These are phyloP conservation scores for Penicillium chermesinum DNA, from an alignment of 495 filamentous ascomycete genomes.

Conservation along the genomic window DNA sequence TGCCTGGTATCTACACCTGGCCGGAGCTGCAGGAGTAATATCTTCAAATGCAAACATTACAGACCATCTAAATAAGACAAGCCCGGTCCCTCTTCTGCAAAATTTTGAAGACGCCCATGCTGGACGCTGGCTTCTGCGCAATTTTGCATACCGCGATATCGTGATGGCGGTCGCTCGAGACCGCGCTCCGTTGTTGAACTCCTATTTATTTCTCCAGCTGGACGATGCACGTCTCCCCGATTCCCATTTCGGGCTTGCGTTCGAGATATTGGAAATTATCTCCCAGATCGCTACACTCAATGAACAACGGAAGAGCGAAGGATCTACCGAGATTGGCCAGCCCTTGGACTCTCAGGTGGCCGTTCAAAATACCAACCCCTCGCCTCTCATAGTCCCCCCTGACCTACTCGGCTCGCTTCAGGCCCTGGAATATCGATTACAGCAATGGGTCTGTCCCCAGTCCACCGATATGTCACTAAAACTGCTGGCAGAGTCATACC, in stretches of 20 bases:
- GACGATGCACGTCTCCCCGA: constrained; percentile 6
- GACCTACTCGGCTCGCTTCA: background rate
- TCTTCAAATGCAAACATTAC: constrained; percentile 1
- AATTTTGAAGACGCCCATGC: constrained; percentile 8
- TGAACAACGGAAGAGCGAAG: background rate
- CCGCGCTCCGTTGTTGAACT: constrained; percentile 5
- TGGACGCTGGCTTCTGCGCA: constrained; percentile 10
- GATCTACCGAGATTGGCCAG: background rate
- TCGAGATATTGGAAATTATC: constrained; percentile 7
- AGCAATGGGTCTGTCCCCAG: constrained; percentile 4
- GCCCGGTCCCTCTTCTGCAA: background rate
- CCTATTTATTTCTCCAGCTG: constrained; percentile 5
- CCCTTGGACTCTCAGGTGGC: no score
- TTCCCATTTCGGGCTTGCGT: constrained; percentile 13
- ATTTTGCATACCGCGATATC: constrained; percentile 12
- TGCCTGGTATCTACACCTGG: constrained; percentile 12
- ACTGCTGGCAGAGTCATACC: constrained; percentile 10
- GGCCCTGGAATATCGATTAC: background rate
- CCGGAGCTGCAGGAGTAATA: constrained; percentile 6
- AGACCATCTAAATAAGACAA: background rate
- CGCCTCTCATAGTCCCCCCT: background rate
- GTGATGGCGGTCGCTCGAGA: constrained; percentile 9
- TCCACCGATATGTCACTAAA: constrained; percentile 3
- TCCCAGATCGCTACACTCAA: constrained; percentile 2
- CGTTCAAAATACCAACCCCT: background rate